These are phyloP conservation scores for Boletales sp. DNA, from an alignment of 768 basidiomycete species.

Conservation along the genomic window DNA sequence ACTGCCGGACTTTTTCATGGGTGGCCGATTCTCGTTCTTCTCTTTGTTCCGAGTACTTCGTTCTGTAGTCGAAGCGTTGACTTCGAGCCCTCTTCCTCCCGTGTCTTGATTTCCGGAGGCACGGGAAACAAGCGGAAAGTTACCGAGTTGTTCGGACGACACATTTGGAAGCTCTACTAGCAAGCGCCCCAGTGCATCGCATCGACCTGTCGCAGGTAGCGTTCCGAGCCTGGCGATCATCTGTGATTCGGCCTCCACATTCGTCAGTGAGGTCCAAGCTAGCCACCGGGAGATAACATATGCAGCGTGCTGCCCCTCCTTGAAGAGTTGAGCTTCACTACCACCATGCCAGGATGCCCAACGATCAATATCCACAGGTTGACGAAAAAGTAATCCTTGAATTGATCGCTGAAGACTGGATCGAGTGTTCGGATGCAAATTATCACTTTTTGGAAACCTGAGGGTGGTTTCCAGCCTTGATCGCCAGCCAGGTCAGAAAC, in stretches of 20 bases:
- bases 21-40: no score
- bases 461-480: conserved; percentile 2
- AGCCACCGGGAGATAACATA: background rate
- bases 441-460: background rate
- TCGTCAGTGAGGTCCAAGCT: background rate
- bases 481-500: background rate
- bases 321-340: no score
- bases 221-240: conserved; percentile 1
- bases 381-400: no score
- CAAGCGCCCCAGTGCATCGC: conserved; percentile 2
- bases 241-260: background rate
- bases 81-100: background rate
- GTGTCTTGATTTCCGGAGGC: background rate
- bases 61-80: background rate
- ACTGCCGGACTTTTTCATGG: no score
- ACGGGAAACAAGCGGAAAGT: background rate
- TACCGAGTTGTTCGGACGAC: background rate
- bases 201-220: conserved; percentile 1
- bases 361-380: no score
- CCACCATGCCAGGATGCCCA: no score
- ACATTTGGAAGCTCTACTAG: conserved; percentile 1
- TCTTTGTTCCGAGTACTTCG: no score
- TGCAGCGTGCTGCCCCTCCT: no score
- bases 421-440: background rate
- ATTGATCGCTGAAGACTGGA: no score